Evolutionary conservation across 1,284 basidiomycete species (phyloP), one percentile per base, ranked within the genome.

Genomic region (Cryptococcus neoformans): DNA sequence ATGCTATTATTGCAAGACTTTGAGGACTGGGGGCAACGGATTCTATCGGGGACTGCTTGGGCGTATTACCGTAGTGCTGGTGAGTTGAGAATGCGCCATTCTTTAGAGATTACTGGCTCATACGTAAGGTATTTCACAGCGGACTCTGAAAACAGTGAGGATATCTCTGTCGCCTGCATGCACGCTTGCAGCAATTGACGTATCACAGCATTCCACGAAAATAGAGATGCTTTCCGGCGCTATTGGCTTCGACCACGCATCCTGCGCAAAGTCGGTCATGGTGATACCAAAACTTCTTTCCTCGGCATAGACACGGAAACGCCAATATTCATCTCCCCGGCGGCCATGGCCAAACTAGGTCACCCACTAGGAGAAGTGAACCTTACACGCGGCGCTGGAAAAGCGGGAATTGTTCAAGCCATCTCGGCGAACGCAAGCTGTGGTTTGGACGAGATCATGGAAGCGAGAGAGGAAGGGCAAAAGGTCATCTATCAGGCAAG

Each of bases 321-420:
- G 56, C 91, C 91, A 0, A 80, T 94, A 14, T 94, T 92, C 75
- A 89, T 92, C 50, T 86, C 85, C 48, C 90, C 88, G 10, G 89
- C 81, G 0, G 92, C 91, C 4, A 85, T 94, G 62, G 92, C 91
- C n/a, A 88, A 88, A 67, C 81, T 95, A 2, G 92, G 92, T 1
- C 92, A 96, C 70, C 92, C 92, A 2, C 79, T 85, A 79, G 92
- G 92, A 14, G 92, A 96, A 78, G 80, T 83, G 45, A 94, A 93
- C 75, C 85, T 95, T 57, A 89, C 89, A 1, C 81, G 81, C 49
- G 92, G 87, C 2, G 86, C 87, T 5, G 84, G 82, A n/a, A 80
- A 81, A 50, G 82, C 84, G 2, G 83, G 84, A 28, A 87, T 93
- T 59, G 87, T 92, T 51, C 92, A 95, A 71, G 91, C 90, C 82